phyloP scores from a whole-genome alignment of 768 basidiomycete genomes.

The Pleurotus platypus region DNA sequence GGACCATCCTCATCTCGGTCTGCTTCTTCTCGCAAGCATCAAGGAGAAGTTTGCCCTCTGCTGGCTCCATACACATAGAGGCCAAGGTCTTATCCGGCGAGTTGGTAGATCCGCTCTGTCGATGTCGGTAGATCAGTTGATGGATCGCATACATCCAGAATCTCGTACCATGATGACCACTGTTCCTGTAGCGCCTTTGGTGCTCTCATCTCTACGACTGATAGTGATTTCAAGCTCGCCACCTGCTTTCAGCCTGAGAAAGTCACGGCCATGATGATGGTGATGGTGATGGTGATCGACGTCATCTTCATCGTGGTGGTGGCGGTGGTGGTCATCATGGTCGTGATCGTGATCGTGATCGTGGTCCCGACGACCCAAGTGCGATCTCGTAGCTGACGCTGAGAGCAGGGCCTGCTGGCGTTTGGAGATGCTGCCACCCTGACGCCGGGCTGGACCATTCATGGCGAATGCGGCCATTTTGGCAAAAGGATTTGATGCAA shows the following conservation, averaged over 20 bases:
- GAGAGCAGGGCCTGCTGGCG: not conserved
- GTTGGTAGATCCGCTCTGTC: constrained; percentile 6
- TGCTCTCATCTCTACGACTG: not conserved
- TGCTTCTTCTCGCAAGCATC: constrained; percentile 46
- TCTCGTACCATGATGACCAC: constrained; percentile 47
- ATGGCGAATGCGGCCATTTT: not conserved
- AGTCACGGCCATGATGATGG: constrained; percentile 12
- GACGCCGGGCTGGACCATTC: not conserved
- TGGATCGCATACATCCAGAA: not conserved
- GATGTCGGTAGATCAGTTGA: not conserved
- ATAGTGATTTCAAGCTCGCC: not conserved
- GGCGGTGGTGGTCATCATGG: constrained; percentile 13
- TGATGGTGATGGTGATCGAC: constrained; percentile 14
- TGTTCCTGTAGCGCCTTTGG: constrained; percentile 31
- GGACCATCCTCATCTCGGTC: constrained; percentile 41
- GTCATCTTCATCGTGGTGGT: constrained; percentile 18
- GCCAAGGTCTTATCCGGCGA: constrained; percentile 27
- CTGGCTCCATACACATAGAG: constrained; percentile 31
- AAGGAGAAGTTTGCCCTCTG: constrained; percentile 30
- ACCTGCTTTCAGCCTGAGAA: constrained; percentile 8
- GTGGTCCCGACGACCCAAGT: not conserved
- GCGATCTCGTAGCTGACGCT: not conserved
- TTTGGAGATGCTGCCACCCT: not conserved
- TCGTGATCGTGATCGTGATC: constrained; percentile 3
- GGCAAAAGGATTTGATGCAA: not conserved